A percentile compares a stretch with the other conserved stretches of the same genome.
phyloP scores from a whole-genome alignment of 1,284 basidiomycete genomes.

The Hemileia vastatrix region DNA sequence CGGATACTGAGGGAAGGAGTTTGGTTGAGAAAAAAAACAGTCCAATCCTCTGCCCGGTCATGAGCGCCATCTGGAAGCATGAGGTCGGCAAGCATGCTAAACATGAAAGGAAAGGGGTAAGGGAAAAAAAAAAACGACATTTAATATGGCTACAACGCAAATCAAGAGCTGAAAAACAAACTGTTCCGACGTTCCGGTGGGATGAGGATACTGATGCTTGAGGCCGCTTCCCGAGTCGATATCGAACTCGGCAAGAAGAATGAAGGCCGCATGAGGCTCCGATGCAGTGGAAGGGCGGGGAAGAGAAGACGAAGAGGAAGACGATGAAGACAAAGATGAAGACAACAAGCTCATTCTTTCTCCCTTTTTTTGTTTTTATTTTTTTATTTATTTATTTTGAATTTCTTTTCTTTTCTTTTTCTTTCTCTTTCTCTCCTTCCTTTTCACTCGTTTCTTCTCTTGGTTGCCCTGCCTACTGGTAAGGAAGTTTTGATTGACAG shows the following conservation, averaged over 20 bases:
- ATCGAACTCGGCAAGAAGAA: constrained; percentile 88
- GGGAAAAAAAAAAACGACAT: background rate
- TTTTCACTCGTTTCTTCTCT: no score
- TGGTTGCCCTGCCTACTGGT: no score
- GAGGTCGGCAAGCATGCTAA: constrained; percentile 80
- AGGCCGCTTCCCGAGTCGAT: constrained; percentile 66
- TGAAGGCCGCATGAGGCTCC: constrained; percentile 71
- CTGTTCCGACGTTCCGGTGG: constrained; percentile 83
- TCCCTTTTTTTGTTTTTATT: no score
- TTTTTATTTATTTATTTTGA: no score
- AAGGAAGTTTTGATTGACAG: no score
- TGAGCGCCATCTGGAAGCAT: constrained; percentile 99
- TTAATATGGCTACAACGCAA: no score
- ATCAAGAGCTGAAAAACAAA: constrained; percentile 45
- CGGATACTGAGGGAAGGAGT: constrained; percentile 73
- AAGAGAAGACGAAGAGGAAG: no score
- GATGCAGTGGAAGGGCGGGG: no score
- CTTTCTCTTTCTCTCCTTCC: no score
- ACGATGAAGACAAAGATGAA: no score
- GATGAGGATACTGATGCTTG: constrained; percentile 85
- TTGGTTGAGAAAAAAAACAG: constrained; percentile 93
- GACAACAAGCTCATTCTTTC: no score
- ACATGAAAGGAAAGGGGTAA: background rate
- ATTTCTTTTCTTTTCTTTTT: no score
- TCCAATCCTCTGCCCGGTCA: constrained; percentile 89